Evolutionary conservation across 2,329 filamentous ascomycete species (phyloP), one percentile per base, ranked within the genome.

Genomic region (Amylocarpus encephaloides): DNA sequence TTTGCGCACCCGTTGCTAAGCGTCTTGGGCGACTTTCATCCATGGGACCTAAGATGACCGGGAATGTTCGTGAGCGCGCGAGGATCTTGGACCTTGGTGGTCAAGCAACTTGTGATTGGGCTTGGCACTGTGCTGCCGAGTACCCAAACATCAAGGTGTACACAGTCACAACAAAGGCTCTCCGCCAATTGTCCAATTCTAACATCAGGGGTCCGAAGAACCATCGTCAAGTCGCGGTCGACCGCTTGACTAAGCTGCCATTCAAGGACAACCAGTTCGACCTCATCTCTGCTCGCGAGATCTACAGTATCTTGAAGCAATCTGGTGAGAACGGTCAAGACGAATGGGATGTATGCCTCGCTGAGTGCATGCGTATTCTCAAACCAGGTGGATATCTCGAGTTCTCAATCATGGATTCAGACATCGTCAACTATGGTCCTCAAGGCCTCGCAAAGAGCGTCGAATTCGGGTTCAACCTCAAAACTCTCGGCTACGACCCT

Each of bases 371-470:
- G 72, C 89, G 93, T 52, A 85, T 94, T 51, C 82, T 77, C 46
- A 95, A 95, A 72, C 91, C 92, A 0, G 90, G 89, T 45, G 93
- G 93, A 30, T 92, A 92, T 67, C 73, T 98, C 51, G 93, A 98
- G 65, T 98, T 93, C 71, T 84, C 82, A 55, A 71, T 97, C 40
- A 80, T 97, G 60, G 93, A 98, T 67, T 86, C 90, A 1, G 90
- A 95, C 63, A 83, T 98, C 60, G 82, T 94, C 55, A 91, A 90
- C 58, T 83, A 89, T 0, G 91, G 91, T 0, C 83, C 86, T 0
- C 75, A 84, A 16, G 88, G 85, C 33, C 82, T 88, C 50, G 88
- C 89, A 41, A 86, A 93, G 67, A 86, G 85, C 43, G 88, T 94
- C 48, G 91, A 97, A 68, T 97, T 98, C 64, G 86, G 86, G 36